A percentile compares a stretch with the other conserved stretches of the same genome.
These are phyloP conservation scores for Leishmania turanica DNA, from an alignment of 208 protist species.

Conservation along the genomic window DNA sequence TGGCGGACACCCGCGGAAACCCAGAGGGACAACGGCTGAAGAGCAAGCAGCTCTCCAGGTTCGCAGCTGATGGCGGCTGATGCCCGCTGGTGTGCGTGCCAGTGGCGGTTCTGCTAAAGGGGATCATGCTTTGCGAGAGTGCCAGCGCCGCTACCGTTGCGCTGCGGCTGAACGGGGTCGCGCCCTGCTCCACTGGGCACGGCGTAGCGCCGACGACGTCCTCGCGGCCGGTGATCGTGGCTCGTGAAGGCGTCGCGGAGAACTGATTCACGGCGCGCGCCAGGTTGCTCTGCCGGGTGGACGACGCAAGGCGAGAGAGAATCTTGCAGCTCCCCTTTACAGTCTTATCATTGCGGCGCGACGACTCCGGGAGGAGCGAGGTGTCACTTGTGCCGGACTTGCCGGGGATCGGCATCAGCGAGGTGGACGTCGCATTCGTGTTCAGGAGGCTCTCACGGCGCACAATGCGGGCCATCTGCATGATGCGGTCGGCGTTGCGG, in stretches of 20 bases:
- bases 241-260: conserved; percentile 23
- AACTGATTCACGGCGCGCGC: conserved; percentile 36
- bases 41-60: conserved; percentile 9
- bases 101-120: conserved; percentile 44
- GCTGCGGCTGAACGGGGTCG: conserved; percentile 40
- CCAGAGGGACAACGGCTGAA: conserved; percentile 28
- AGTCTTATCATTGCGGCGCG: conserved; percentile 37
- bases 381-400: conserved; percentile 40
- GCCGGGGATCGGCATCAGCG: conserved; percentile 49
- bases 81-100: conserved; percentile 20
- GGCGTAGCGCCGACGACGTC: background rate
- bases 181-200: conserved; percentile 1
- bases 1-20: conserved; percentile 7
- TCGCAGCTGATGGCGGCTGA: conserved; percentile 3
- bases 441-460: conserved; percentile 66
- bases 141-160: conserved; percentile 39
- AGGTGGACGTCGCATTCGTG: conserved; percentile 68
- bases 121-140: conserved; percentile 44
- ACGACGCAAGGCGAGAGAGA: conserved; percentile 39
- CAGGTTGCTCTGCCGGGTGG: conserved; percentile 46
- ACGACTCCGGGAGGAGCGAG: conserved; percentile 21
- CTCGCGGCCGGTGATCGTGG: conserved; percentile 14
- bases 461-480: conserved; percentile 70
- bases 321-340: conserved; percentile 54
- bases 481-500: conserved; percentile 71